Evolutionary conservation across 306 rosid species (phyloP).

Genomic region (Parietaria judaica): DNA sequence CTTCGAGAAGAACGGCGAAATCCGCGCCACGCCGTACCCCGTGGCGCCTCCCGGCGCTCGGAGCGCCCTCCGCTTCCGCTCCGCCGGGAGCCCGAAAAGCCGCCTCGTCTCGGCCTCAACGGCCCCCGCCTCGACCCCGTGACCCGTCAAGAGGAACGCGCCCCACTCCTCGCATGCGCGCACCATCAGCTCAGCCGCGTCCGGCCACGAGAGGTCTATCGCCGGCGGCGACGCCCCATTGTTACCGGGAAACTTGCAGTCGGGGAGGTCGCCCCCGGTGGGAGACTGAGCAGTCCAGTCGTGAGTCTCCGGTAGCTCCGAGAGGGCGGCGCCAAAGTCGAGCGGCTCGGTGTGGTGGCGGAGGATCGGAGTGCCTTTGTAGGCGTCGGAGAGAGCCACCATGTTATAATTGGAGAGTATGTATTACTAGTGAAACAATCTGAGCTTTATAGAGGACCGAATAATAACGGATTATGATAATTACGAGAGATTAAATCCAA

Average conservation of each 20-base stretch:
- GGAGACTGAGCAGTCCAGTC: slow-evolving; percentile 35
- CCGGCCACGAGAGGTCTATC: slow-evolving; percentile 47
- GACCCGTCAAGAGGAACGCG: slow-evolving; percentile 51
- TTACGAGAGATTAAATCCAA: not conserved
- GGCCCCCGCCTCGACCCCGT: slow-evolving; percentile 33
- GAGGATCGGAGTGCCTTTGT: slow-evolving; percentile 29
- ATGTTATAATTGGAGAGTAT: slow-evolving; percentile 1
- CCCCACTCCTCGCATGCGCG: slow-evolving; percentile 74
- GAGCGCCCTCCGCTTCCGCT: slow-evolving; percentile 42
- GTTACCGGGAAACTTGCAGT: slow-evolving; percentile 3
- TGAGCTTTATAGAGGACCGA: not conserved
- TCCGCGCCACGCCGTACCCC: slow-evolving; percentile 63
- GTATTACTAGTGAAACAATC: not conserved
- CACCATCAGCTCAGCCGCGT: slow-evolving; percentile 33
- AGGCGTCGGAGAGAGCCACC: slow-evolving; percentile 41
- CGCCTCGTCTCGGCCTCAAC: slow-evolving; percentile 30
- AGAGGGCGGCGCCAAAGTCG: slow-evolving; percentile 38
- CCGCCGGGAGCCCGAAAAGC: slow-evolving; percentile 45
- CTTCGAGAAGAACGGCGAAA: slow-evolving; percentile 52
- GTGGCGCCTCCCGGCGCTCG: slow-evolving; percentile 34
- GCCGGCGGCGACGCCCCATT: slow-evolving; percentile 26
- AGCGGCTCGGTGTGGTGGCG: slow-evolving; percentile 46
- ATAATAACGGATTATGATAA: not conserved
- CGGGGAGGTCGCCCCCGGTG: slow-evolving; percentile 11
- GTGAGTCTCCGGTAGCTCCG: slow-evolving; percentile 58